phyloP scores from a whole-genome alignment of 805 yeast species.

The Teunomyces tritomae region DNA sequence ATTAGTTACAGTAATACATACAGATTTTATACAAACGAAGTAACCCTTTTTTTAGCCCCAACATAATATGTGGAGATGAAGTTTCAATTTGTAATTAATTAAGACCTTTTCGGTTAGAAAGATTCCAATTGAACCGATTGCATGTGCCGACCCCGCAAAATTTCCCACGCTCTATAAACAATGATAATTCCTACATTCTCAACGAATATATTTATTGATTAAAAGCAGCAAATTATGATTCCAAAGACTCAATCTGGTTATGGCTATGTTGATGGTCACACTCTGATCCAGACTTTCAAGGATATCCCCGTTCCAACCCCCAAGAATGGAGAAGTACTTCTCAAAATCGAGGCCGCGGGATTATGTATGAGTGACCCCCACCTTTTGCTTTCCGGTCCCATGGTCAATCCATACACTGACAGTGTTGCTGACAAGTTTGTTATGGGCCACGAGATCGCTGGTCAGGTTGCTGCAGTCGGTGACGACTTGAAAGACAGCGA shows the following conservation, averaged over 20 bases:
- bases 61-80: too few species aligned
- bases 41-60: too few species aligned
- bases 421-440: constrained; percentile 23
- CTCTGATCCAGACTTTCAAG: constrained; percentile 23
- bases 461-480: constrained; percentile 34
- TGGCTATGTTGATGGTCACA: constrained; percentile 31
- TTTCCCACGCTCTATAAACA: neutral
- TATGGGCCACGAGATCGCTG: constrained; percentile 48
- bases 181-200: neutral
- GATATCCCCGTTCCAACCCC: constrained; percentile 33
- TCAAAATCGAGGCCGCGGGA: constrained; percentile 44
- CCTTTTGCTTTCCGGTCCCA: constrained; percentile 20
- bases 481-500: constrained; percentile 18
- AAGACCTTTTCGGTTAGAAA: too few species aligned
- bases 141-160: neutral
- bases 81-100: too few species aligned
- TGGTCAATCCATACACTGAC: constrained; percentile 4
- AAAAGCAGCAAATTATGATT: neutral
- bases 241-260: constrained; percentile 15
- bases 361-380: constrained; percentile 45
- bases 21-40: neutral
- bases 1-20: neutral
- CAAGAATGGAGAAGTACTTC: constrained; percentile 24
- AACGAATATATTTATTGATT: too few species aligned
- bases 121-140: neutral